These are phyloP conservation scores for Phytophthora brassicae DNA, from an alignment of 352 stramenopile species.

Conservation along the genomic window DNA sequence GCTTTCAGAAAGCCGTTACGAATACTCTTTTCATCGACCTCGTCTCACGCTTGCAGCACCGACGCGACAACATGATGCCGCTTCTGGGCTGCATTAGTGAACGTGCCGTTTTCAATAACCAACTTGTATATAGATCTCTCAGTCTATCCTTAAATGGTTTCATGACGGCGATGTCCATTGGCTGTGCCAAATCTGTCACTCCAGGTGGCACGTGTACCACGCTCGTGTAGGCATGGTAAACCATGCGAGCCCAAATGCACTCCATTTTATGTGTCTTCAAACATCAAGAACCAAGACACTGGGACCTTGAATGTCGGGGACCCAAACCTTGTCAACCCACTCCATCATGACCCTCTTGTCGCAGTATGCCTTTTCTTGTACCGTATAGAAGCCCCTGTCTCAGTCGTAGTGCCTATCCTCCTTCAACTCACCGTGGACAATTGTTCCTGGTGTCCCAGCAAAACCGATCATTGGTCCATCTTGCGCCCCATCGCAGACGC, in stretches of 20 bases:
- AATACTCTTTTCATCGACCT: not conserved
- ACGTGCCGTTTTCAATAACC: not conserved
- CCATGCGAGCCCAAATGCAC: not conserved
- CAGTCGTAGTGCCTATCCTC: not conserved
- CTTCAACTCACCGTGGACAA: constrained; percentile 2
- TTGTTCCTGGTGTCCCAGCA: constrained; percentile 5
- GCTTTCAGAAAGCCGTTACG: not conserved
- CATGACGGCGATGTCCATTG: not conserved
- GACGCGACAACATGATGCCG: not conserved
- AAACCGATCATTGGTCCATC: constrained; percentile 5
- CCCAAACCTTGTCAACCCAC: not conserved
- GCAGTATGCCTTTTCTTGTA: constrained; percentile 1
- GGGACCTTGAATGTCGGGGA: not conserved
- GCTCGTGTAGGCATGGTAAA: not conserved
- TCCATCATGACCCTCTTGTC: not conserved
- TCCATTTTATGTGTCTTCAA: not conserved
- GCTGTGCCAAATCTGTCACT: not conserved
- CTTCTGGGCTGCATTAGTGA: not conserved
- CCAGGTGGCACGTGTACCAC: not conserved
- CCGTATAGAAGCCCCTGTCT: not conserved
- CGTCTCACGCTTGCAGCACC: not conserved
- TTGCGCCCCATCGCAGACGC: not conserved
- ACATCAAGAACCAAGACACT: not conserved
- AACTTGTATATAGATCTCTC: not conserved
- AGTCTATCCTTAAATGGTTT: not conserved